Percentiles rank a stretch among this genome's conserved stretches.
Conservation (phyloP, 2,329 filamentous ascomycete species). For the Colletotrichum sp. region DNA sequence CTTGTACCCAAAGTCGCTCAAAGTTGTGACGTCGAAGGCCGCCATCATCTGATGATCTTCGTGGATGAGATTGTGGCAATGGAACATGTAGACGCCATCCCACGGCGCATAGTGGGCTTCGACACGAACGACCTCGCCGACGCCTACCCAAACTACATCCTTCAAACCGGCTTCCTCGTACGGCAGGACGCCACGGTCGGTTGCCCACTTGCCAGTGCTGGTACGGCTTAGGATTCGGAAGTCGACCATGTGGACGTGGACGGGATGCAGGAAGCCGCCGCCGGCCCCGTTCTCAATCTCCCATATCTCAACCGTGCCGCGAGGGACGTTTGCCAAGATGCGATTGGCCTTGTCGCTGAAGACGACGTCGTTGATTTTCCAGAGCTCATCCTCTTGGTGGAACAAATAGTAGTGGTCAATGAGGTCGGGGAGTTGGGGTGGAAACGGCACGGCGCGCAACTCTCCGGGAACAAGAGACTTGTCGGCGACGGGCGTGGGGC, state of each 20-base stretch:
- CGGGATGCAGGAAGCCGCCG: conserved; percentile 57
- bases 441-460: conserved; percentile 43
- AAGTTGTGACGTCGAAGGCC: conserved; percentile 46
- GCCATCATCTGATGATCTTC: conserved; percentile 54
- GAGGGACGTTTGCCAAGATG: conserved; percentile 51
- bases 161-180: conserved; percentile 63
- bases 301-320: conserved; percentile 54
- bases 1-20: conserved; percentile 43
- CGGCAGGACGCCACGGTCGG: conserved; percentile 43
- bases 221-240: conserved; percentile 57
- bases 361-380: conserved; percentile 55
- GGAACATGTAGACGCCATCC: conserved; percentile 58
- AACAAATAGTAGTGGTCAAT: conserved; percentile 52
- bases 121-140: conserved; percentile 54
- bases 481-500: conserved; percentile 36
- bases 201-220: conserved; percentile 30
- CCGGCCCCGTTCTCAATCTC: conserved; percentile 50
- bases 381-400: conserved; percentile 46
- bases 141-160: conserved; percentile 61
- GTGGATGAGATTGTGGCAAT: conserved; percentile 52
- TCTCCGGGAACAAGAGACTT: conserved; percentile 34
- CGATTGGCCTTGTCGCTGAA: conserved; percentile 52
- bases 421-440: conserved; percentile 29
- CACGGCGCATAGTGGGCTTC: conserved; percentile 57
- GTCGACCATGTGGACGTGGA: conserved; percentile 65